phyloP scores from a whole-genome alignment of 148 eudicot species.

The Spergularia bocconei region DNA sequence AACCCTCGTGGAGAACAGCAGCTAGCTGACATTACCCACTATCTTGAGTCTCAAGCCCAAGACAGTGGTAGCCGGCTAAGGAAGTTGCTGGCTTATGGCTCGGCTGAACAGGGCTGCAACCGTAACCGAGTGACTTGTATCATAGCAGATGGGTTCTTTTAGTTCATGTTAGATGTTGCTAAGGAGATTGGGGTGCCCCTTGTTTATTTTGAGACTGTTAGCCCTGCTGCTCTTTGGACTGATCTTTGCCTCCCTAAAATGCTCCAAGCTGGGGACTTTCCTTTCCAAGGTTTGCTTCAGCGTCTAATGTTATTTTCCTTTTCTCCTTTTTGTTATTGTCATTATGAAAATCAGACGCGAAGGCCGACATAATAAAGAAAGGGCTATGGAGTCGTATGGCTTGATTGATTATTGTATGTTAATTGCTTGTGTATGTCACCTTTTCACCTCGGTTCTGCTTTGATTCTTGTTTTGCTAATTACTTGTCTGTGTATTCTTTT shows the following conservation, averaged over 20 bases:
- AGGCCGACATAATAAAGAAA: too few species aligned
- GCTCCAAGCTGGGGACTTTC: slow-evolving; percentile 34
- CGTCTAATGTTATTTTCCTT: background rate
- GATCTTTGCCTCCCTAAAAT: slow-evolving; percentile 34
- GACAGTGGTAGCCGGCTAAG: slow-evolving; percentile 12
- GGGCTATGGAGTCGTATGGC: too few species aligned
- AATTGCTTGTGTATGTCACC: too few species aligned
- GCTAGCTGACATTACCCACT: slow-evolving; percentile 17
- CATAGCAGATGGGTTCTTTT: slow-evolving; percentile 34
- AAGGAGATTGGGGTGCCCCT: slow-evolving; percentile 31
- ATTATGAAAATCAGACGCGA: too few species aligned
- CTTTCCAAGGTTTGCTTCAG: slow-evolving; percentile 27
- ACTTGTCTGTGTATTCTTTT: too few species aligned
- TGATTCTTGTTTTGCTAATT: too few species aligned
- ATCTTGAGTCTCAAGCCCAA: slow-evolving; percentile 20
- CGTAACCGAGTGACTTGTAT: slow-evolving; percentile 35
- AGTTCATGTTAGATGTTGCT: slow-evolving; percentile 34
- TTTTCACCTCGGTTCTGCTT: too few species aligned
- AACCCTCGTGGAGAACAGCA: slow-evolving; percentile 18
- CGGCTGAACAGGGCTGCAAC: background rate
- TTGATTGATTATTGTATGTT: too few species aligned
- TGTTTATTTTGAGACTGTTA: slow-evolving; percentile 33
- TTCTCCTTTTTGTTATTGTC: too few species aligned
- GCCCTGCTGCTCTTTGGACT: slow-evolving; percentile 41
- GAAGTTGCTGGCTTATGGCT: slow-evolving; percentile 18